phyloP scores from a whole-genome alignment of 1,284 basidiomycete genomes.

The Trichosporon ovoides region DNA sequence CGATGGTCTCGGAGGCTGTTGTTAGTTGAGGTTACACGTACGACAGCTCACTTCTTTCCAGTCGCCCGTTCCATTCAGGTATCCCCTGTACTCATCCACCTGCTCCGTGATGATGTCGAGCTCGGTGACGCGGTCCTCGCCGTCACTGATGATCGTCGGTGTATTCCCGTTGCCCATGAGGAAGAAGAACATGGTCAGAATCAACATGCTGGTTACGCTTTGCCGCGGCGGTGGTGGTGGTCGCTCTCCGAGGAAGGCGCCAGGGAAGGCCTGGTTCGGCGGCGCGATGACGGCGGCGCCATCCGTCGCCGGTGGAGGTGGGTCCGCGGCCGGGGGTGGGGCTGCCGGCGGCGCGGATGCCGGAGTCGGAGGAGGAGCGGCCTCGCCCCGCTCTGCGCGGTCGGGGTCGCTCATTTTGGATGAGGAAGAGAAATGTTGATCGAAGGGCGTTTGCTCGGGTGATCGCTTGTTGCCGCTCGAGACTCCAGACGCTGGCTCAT shows the following conservation, averaged over 20 bases:
- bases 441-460: neutral
- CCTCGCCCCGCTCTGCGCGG: constrained; percentile 5
- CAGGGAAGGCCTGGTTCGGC: constrained; percentile 7
- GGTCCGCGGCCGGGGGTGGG: neutral
- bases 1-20: constrained; percentile 27
- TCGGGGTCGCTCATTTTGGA: neutral
- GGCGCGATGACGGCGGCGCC: constrained; percentile 1
- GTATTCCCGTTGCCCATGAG: constrained; percentile 47
- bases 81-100: constrained; percentile 34
- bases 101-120: constrained; percentile 27
- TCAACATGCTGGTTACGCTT: constrained; percentile 40
- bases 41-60: constrained; percentile 39
- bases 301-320: neutral
- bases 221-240: constrained; percentile 25
- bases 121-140: constrained; percentile 33
- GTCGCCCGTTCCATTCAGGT: constrained; percentile 35
- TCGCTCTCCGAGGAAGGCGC: constrained; percentile 17
- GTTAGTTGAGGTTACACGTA: neutral
- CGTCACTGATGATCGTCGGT: constrained; percentile 32
- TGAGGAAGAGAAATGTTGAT: neutral
- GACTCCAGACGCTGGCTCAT: constrained; percentile 3
- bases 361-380: neutral
- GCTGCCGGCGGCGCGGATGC: neutral
- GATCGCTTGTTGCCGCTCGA: neutral
- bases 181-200: constrained; percentile 29